A percentile compares a stretch with the other conserved stretches of the same genome.
phyloP scores from a whole-genome alignment of 2,329 filamentous ascomycete species.

The Dactylellina drechsleri region DNA sequence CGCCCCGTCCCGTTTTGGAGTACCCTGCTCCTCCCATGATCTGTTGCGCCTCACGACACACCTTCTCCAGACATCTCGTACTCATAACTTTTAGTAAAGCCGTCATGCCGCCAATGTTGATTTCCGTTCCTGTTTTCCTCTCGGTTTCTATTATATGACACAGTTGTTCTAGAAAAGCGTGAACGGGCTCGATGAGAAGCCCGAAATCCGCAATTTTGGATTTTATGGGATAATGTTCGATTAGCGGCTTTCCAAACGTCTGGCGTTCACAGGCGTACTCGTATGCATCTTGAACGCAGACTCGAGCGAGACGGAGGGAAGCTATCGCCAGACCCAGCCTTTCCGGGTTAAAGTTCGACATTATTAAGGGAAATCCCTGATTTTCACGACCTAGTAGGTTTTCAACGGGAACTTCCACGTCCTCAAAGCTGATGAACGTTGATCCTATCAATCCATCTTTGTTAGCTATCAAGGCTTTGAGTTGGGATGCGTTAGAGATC shows the following conservation, averaged over 20 bases:
- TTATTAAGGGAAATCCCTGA: conserved; percentile 77
- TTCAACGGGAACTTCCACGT: conserved; percentile 75
- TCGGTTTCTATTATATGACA: conserved; percentile 67
- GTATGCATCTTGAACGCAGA: conserved; percentile 70
- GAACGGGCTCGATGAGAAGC: conserved; percentile 70
- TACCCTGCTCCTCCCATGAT: conserved; percentile 68
- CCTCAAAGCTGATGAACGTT: conserved; percentile 79
- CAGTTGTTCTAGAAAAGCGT: conserved; percentile 72
- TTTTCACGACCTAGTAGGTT: conserved; percentile 77
- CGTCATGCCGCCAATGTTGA: conserved; percentile 67
- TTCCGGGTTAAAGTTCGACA: conserved; percentile 85
- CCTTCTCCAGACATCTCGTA: conserved; percentile 67
- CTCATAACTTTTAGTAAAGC: conserved; percentile 67
- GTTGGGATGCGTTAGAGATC: conserved; percentile 1
- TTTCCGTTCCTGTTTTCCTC: conserved; percentile 61
- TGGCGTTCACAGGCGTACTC: conserved; percentile 74
- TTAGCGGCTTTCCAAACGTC: conserved; percentile 74
- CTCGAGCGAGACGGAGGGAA: conserved; percentile 71
- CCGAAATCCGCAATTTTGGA: conserved; percentile 71
- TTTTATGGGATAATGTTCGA: conserved; percentile 75
- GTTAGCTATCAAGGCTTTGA: no score
- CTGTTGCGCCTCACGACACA: conserved; percentile 68
- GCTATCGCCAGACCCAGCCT: conserved; percentile 74
- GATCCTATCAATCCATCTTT: conserved; percentile 66
- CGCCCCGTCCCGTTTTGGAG: conserved; percentile 66